Base-by-base conservation (phyloP, 2,329 filamentous ascomycete species). In the Leptographium flavum region DNA sequence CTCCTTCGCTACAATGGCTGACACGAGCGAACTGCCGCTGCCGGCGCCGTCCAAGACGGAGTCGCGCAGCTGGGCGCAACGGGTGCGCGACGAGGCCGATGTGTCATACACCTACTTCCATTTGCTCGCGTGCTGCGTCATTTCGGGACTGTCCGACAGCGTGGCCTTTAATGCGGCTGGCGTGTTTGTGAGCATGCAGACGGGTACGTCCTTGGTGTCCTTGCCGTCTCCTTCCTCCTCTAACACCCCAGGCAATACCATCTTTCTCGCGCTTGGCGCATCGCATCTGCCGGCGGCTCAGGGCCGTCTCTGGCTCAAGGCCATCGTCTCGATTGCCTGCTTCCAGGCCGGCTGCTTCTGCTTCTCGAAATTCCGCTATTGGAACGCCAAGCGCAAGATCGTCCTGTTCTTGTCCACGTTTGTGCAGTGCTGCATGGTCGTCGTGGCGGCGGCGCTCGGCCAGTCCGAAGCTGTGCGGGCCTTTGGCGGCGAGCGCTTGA, bases 111-210 rank as follows among this genome's bases (percentile, higher is more conserved):
- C 78, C 14, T 83, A 90, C 55, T 50, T 83, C 1, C 65, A 86
- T 19, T 68, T 90, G 33, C 65, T 90, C 4, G 64, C 76, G 25
- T 86, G 81, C 62, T 88, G 87, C 58, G 63, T 84, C 51, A 81
- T 87, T 57, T 88, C 84, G 0, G 84, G 84, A 4, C 66, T 90
- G 11, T 70, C 87, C 8, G 84, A 90, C 61, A 85, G 81, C 61
- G 78, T 81, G 3, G 78, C 82, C 3, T 81, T 84, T 39, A 81
- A 79, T 47, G 81, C 82, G 36, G 88, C 82, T 79, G 81, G 83
- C 13, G 80, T 80, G 3, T 90, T 90, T 54, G 83, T 87, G 35
- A 84, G 79, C 54, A 88, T 88, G 83, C 84, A 88, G 57, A 88
- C 83, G 28, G 83, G 82, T 75, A 55, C 51, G 66, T 61, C 5